Base-by-base conservation (phyloP, 1,284 basidiomycete genomes). In the Cryptococcus floricola region DNA sequence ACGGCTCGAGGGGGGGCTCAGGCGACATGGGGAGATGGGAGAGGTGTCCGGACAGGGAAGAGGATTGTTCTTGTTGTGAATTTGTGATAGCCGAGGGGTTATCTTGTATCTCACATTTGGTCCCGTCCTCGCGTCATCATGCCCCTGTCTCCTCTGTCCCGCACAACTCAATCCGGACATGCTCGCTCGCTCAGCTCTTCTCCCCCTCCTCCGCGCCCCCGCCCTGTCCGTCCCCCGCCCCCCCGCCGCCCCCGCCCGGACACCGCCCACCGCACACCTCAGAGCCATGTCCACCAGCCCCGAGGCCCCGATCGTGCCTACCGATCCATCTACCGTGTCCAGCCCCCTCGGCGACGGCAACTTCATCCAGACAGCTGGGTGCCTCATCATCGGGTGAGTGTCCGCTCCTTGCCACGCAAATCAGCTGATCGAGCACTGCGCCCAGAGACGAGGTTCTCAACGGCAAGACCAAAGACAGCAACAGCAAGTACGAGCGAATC, bases 381-480 rank as follows among this genome's bases (percentile, higher is more conserved):
- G 76, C 59, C 45, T 77, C 9, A 73, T 77, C 45, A 75, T 77
- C 19, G 75, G 70, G 65, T 69, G 14, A 4, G 45, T 25, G 19
- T 1, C 5, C 1, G 6, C 31, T 34, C 31, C 10, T 34, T 34
- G 6, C 10, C 10, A 23, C 23, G 39, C 31, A 0, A 27, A 1
- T 25, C 12, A 12, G 52, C 27, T 5, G 8, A 45, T 41, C 4
- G 48, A 50, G 6, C 31, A 50, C n/a, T 38, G 44, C 41, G 13
- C 14, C 2, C 42, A 72, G 79, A 2, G 78, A 79, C 58, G 78
- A 80, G 60, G 78, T 80, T 7, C 56, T 80, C 34, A 80, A 80
- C 54, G 79, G 78, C 41, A 73, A 74, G 73, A 77, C 91, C 1
- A 84, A 85, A 57, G 93, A 97, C 75, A 82, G 84, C 18, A 97